Conservation (phyloP, 805 yeast genomes). For the Suhomyces vadensis region DNA sequence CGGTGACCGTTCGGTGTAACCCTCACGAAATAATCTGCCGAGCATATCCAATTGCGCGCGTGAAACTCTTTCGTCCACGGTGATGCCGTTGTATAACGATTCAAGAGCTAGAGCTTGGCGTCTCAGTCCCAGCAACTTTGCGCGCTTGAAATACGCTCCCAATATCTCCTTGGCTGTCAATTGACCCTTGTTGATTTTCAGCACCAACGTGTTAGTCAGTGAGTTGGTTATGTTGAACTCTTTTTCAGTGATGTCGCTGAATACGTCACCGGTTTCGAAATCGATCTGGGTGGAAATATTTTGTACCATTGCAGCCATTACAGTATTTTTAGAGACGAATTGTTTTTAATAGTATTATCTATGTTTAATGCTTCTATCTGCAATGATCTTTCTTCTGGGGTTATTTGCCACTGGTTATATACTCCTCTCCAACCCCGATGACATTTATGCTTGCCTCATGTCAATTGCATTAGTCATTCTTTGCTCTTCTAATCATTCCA, state of each 20-base stretch:
- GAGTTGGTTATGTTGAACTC: constrained; percentile 45
- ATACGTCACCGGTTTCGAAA: not conserved
- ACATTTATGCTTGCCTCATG: too few relatives aligned
- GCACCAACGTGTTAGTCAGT: constrained; percentile 41
- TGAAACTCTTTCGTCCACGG: not conserved
- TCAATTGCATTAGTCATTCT: not conserved
- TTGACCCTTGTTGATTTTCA: constrained; percentile 45
- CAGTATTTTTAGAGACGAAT: too few relatives aligned
- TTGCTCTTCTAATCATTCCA: not conserved
- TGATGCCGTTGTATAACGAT: not conserved
- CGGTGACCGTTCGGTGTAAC: not conserved
- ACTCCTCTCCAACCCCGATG: too few relatives aligned
- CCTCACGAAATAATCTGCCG: not conserved
- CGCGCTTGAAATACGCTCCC: constrained; percentile 59
- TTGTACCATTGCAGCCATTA: not conserved
- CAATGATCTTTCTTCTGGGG: too few relatives aligned
- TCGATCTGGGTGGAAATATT: not conserved
- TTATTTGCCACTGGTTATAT: not conserved
- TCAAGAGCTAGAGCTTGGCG: not conserved
- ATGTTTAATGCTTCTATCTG: too few relatives aligned
- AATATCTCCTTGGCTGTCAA: constrained; percentile 51
- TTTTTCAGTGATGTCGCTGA: constrained; percentile 11
- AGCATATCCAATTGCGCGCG: not conserved
- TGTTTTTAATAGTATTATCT: not conserved
- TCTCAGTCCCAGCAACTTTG: not conserved